Conservation (phyloP, 2,329 filamentous ascomycete genomes). For the Botrytis porri region DNA sequence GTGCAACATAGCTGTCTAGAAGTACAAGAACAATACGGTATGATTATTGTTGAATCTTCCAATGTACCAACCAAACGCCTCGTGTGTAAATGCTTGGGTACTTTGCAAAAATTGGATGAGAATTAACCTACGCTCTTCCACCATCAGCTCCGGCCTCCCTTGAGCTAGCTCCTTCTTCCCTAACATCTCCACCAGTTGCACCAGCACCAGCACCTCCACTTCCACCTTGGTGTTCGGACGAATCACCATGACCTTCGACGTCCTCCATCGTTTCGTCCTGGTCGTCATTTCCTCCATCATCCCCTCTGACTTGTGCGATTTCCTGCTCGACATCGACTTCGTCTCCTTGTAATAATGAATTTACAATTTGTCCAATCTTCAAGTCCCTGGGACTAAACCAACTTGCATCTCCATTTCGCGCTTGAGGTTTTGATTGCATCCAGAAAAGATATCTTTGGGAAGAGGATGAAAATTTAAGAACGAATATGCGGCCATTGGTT, state of each 20-base stretch:
- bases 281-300: constrained; percentile 53
- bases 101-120: constrained; percentile 31
- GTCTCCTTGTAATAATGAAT: constrained; percentile 81
- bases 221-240: constrained; percentile 56
- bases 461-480: constrained; percentile 89
- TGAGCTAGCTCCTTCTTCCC: constrained; percentile 83
- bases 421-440: constrained; percentile 88
- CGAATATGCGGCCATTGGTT: constrained; percentile 86
- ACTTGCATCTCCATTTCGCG: constrained; percentile 61
- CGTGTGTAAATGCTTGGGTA: constrained; percentile 32
- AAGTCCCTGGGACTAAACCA: constrained; percentile 83
- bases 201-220: constrained; percentile 80
- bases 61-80: constrained; percentile 36
- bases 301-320: constrained; percentile 60
- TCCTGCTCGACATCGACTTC: constrained; percentile 77
- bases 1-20: constrained; percentile 36
- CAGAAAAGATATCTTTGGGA: constrained; percentile 92
- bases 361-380: constrained; percentile 84
- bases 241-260: constrained; percentile 61
- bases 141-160: constrained; percentile 94
- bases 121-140: constrained; percentile 93
- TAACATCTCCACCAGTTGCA: constrained; percentile 86
- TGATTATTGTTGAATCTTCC: constrained; percentile 25
- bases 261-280: constrained; percentile 79
- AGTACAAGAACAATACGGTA: constrained; percentile 34